phyloP scores from a whole-genome alignment of 306 rosid genomes.

The Adenanthera pavonina region DNA sequence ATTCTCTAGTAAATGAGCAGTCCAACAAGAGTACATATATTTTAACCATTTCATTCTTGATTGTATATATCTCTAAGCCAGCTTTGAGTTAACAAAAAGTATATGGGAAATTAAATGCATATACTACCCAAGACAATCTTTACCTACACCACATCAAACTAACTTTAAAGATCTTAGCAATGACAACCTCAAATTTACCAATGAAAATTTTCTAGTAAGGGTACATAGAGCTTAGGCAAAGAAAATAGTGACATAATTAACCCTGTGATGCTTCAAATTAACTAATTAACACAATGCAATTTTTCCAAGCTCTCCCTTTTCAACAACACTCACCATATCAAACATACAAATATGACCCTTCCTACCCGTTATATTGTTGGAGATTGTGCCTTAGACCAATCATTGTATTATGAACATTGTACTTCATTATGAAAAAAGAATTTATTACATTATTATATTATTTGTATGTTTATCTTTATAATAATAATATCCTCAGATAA shows the following conservation, averaged over 20 bases:
- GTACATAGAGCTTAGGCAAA: neutral
- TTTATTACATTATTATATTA: too few species aligned
- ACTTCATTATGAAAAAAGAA: too few species aligned
- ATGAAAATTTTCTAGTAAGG: neutral
- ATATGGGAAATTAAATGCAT: neutral
- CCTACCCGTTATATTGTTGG: neutral
- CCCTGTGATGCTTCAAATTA: neutral
- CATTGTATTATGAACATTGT: too few species aligned
- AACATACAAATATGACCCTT: neutral
- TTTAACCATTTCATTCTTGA: too few species aligned
- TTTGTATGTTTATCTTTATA: too few species aligned
- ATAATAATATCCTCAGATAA: too few species aligned
- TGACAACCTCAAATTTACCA: neutral
- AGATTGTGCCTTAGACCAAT: too few species aligned
- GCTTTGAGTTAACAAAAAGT: neutral
- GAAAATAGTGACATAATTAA: neutral
- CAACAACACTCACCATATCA: neutral
- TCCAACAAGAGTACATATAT: too few species aligned
- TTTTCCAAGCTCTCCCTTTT: slow-evolving; percentile 1
- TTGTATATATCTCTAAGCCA: neutral
- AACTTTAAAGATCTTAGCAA: neutral
- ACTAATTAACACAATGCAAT: neutral
- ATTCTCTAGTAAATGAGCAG: too few species aligned
- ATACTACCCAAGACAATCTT: neutral
- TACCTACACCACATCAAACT: neutral